These are phyloP conservation scores for Pyricularia grisea DNA, from an alignment of 2,329 filamentous ascomycete species.

Conservation along the genomic window DNA sequence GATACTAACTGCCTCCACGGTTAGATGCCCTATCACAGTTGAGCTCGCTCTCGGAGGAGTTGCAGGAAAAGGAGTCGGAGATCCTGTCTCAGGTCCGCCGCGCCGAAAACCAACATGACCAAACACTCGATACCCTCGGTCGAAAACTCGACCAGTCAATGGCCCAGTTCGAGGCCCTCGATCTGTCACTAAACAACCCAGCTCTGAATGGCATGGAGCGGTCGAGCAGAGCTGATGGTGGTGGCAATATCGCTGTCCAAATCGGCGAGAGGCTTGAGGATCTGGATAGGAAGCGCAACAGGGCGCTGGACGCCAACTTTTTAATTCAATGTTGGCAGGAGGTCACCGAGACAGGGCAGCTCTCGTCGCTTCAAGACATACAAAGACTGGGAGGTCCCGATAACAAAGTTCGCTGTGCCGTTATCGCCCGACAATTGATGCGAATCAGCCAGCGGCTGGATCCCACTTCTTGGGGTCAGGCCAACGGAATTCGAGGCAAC, in stretches of 20 bases:
- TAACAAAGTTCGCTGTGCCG: constrained; percentile 87
- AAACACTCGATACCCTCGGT: constrained; percentile 80
- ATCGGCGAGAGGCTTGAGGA: constrained; percentile 93
- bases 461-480: constrained; percentile 59
- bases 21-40: constrained; percentile 58
- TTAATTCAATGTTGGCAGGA: constrained; percentile 96
- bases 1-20: constrained; percentile 6
- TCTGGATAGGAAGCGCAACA: constrained; percentile 79
- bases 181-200: constrained; percentile 66
- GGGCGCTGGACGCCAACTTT: constrained; percentile 89
- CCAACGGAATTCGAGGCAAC: constrained; percentile 43
- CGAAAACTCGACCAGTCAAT: constrained; percentile 88
- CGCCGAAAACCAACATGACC: constrained; percentile 85
- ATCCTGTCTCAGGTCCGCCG: constrained; percentile 80
- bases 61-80: constrained; percentile 86
- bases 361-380: constrained; percentile 82
- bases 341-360: constrained; percentile 79
- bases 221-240: constrained; percentile 42
- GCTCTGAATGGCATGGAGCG: constrained; percentile 27
- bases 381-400: constrained; percentile 76
- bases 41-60: constrained; percentile 65
- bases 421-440: constrained; percentile 87
- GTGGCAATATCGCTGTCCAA: constrained; percentile 85
- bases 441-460: constrained; percentile 90
- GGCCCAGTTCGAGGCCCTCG: constrained; percentile 81